Conservation (phyloP, 306 rosid species). For the Medicago ruthenica region DNA sequence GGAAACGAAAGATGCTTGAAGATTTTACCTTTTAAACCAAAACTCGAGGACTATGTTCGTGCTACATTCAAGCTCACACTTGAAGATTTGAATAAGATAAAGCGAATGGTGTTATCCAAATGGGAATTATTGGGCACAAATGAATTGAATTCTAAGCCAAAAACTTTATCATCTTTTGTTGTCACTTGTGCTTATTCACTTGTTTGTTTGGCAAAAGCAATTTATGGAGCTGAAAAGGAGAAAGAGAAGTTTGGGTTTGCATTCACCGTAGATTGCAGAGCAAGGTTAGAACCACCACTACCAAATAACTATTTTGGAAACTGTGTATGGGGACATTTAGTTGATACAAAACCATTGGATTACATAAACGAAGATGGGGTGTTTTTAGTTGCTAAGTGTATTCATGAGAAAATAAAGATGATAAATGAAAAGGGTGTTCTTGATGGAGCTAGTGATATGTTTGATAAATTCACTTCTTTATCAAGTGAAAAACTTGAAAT, state of each 20-base stretch:
- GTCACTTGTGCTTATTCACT: slow-evolving; percentile 40
- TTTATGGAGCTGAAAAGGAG: neutral
- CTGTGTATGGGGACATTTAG: neutral
- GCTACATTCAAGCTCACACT: slow-evolving; percentile 50
- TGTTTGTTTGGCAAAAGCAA: slow-evolving; percentile 45
- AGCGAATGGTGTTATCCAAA: slow-evolving; percentile 20
- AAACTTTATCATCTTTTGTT: slow-evolving; percentile 45
- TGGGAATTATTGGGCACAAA: slow-evolving; percentile 4
- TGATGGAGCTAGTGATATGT: neutral
- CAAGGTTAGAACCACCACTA: slow-evolving; percentile 36
- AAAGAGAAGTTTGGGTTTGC: neutral
- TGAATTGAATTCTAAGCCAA: slow-evolving; percentile 26
- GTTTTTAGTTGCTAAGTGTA: neutral
- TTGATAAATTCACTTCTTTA: neutral
- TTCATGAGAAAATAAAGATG: neutral
- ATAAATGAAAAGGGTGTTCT: neutral
- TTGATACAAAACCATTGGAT: neutral
- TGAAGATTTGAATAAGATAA: slow-evolving; percentile 43
- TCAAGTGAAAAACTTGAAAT: neutral
- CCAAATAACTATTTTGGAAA: slow-evolving; percentile 30
- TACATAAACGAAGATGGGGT: slow-evolving; percentile 33
- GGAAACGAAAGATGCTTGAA: neutral
- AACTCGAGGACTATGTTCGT: slow-evolving; percentile 33
- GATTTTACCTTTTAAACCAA: slow-evolving; percentile 26
- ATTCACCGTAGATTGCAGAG: slow-evolving; percentile 28